Base-by-base conservation (phyloP, 169 alveolate genomes). In the Plasmodium gaboni region DNA sequence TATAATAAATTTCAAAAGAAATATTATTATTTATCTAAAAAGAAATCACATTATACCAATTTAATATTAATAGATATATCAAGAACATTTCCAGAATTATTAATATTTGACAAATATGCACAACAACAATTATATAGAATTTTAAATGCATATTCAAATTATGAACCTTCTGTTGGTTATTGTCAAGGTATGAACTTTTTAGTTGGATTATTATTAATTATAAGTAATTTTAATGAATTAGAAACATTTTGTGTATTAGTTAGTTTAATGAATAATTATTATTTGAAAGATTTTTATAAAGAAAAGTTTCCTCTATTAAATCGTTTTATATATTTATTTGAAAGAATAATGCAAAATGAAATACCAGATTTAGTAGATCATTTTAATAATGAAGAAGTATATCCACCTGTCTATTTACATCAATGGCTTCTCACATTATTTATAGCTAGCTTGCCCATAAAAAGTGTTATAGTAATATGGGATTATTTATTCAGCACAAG, bases 161-260 rank as follows among this genome's bases (percentile, higher is more conserved):
- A 87, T 19, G 96, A 94, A 57, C 87, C 93, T 15, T 87, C 95
- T 44, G 93, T 95, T 15, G 96, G 96, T 26, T 96, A 96, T 76
- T 95, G 96, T 44, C 96, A 96, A 94, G 98, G 98, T 19, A 95
- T 95, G 97, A 96, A 96, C 86, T 96, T 93, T 86, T 59, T 96
- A 4, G 98, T 97, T 1, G 96, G 96, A 0, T 74, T 96, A 12
- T 61, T 96, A 38, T 68, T 96, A 22, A 94, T 94, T 65, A 76
- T 76, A 38, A 87, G 93, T 92, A 53, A 88, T 88, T 83, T 93
- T 65, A 87, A 89, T 63, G 88, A 89, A 72, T 65, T 88, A 13
- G 87, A 95, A 87, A 94, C 96, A 67, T 83, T 85, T 38, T 87
- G 93, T 93, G 65, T 94, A 64, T 44, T 95, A 89, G 95, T 90